Conservation (phyloP, 2,329 filamentous ascomycete genomes). For the Colletotrichum aenigma region DNA sequence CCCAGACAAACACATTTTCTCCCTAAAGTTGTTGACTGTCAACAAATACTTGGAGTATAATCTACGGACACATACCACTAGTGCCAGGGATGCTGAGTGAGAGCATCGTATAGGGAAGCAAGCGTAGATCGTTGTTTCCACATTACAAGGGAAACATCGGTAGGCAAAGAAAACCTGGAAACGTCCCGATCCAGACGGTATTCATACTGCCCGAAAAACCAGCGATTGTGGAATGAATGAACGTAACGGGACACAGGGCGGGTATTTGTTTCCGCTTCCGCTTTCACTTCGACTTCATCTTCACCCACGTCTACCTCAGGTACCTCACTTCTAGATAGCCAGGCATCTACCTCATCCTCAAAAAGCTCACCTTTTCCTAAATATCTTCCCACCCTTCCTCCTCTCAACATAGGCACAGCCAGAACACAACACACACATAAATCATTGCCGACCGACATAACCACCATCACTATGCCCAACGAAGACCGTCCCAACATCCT, state of each 20-base stretch:
- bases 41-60: background rate
- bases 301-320: background rate
- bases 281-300: background rate
- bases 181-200: background rate
- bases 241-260: background rate
- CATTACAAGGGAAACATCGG: background rate
- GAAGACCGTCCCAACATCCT: background rate
- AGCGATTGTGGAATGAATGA: background rate
- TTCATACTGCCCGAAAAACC: accelerated
- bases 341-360: background rate
- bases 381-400: background rate
- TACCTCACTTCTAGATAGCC: background rate
- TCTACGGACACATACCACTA: background rate
- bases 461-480: background rate
- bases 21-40: no score
- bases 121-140: background rate
- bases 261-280: background rate
- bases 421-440: background rate
- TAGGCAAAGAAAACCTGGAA: background rate
- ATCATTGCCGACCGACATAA: background rate
- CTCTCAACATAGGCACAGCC: background rate
- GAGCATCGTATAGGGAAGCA: background rate
- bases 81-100: background rate
- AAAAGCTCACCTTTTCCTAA: background rate
- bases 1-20: background rate